These are phyloP conservation scores for Penicillium psychrofluorescens DNA, from an alignment of 495 filamentous ascomycete genomes.

Conservation along the genomic window DNA sequence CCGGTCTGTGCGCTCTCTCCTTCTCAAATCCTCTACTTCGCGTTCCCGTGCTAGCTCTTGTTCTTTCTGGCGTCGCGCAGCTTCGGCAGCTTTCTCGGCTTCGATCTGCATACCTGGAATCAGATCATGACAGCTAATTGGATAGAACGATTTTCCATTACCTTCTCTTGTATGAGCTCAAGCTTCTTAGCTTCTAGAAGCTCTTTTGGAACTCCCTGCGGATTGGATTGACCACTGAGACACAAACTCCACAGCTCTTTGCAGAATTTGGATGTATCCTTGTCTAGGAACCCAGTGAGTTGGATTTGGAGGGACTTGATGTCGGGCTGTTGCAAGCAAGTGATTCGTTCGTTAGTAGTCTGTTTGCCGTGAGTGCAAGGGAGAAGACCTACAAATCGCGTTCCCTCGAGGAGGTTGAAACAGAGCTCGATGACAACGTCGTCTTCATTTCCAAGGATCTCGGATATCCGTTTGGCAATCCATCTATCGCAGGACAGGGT, in stretches of 20 bases:
- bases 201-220: constrained; percentile 89
- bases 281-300: constrained; percentile 90
- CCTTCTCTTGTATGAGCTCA: constrained; percentile 90
- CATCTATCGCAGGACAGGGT: constrained; percentile 50
- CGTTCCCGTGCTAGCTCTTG: constrained; percentile 50
- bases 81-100: constrained; percentile 74
- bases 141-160: constrained; percentile 16
- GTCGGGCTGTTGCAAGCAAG: constrained; percentile 60
- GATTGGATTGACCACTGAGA: constrained; percentile 80
- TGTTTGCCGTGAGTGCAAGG: neutral
- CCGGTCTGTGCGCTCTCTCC: constrained; percentile 68
- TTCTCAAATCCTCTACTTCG: constrained; percentile 58
- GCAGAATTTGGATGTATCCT: constrained; percentile 85
- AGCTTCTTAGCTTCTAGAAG: constrained; percentile 92
- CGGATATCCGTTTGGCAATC: constrained; percentile 81
- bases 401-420: constrained; percentile 78
- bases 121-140: neutral
- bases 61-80: constrained; percentile 62
- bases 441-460: constrained; percentile 84
- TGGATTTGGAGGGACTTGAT: constrained; percentile 92
- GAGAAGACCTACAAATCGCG: constrained; percentile 60
- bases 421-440: constrained; percentile 92
- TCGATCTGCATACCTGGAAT: constrained; percentile 52
- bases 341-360: constrained; percentile 5
- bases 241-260: constrained; percentile 89